These are phyloP conservation scores for Neophaeococcomyces mojaviensis DNA, from an alignment of 2,329 filamentous ascomycete genomes.

Conservation along the genomic window DNA sequence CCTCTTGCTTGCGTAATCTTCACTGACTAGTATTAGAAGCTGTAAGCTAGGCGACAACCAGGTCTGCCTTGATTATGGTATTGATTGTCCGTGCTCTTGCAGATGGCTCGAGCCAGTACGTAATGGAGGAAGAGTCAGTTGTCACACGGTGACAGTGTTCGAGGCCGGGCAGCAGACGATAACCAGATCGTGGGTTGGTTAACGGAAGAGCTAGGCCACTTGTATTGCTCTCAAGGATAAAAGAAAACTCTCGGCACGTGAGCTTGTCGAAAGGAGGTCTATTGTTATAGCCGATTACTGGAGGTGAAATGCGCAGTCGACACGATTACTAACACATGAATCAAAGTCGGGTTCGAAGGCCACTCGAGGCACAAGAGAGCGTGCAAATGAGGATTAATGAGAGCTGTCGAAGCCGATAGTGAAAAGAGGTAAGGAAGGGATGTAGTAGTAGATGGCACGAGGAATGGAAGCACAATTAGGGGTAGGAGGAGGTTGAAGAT, in stretches of 20 bases:
- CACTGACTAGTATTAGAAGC: not conserved
- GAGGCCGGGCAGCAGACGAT: not conserved
- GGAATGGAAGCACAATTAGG: too few species aligned
- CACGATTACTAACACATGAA: slow-evolving; percentile 7
- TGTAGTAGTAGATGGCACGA: too few species aligned
- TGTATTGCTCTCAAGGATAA: not conserved
- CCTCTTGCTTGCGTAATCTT: not conserved
- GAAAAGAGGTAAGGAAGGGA: not conserved
- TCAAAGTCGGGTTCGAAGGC: slow-evolving; percentile 4
- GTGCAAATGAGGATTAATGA: slow-evolving; percentile 5
- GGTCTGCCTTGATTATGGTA: slow-evolving; percentile 5
- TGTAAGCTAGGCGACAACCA: slow-evolving; percentile 7
- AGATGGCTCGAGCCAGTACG: not conserved
- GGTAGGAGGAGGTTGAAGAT: too few species aligned
- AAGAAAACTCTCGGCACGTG: not conserved
- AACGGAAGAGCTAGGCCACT: not conserved
- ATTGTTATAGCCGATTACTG: not conserved
- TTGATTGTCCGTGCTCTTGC: slow-evolving; percentile 5
- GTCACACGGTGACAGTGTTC: slow-evolving; percentile 5
- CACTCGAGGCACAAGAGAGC: slow-evolving; percentile 7
- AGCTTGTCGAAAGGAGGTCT: not conserved
- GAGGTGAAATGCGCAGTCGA: not conserved
- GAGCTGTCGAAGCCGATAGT: slow-evolving; percentile 5
- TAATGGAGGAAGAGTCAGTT: not conserved
- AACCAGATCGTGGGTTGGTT: not conserved